Conservation (phyloP, 495 filamentous ascomycete genomes). For the Penicillium flavigenum region DNA sequence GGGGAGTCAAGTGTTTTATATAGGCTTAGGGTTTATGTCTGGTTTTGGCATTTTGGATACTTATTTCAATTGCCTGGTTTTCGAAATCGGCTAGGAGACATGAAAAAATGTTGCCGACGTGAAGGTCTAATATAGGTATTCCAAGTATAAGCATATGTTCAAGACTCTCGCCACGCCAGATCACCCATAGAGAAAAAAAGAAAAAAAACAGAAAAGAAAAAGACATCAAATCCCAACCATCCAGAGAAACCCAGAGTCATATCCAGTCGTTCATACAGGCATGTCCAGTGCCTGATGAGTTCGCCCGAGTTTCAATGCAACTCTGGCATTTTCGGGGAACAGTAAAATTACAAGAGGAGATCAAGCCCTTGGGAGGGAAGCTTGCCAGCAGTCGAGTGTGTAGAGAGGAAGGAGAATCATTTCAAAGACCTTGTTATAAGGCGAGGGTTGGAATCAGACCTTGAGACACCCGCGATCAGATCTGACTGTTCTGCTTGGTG, state of each 20-base stretch:
- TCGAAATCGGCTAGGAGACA: too few species aligned
- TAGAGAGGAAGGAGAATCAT: constrained; percentile 18
- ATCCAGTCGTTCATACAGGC: constrained; percentile 42
- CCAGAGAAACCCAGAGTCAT: constrained; percentile 32
- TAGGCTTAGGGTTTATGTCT: too few species aligned
- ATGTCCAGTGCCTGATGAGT: constrained; percentile 36
- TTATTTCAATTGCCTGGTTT: too few species aligned
- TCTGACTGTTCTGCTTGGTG: constrained; percentile 44
- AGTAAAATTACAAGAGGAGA: constrained; percentile 39
- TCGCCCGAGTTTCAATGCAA: constrained; percentile 20
- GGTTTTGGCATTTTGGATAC: too few species aligned
- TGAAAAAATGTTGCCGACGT: too few species aligned
- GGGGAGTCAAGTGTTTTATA: too few species aligned
- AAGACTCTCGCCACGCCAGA: constrained; percentile 23
- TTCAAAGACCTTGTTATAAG: constrained; percentile 20
- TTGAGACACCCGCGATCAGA: constrained; percentile 20
- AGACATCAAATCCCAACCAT: constrained; percentile 27
- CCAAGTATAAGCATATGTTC: constrained; percentile 21
- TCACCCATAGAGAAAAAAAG: constrained; percentile 16
- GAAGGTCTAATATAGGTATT: too few species aligned
- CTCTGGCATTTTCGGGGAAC: constrained; percentile 33
- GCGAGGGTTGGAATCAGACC: constrained; percentile 3
- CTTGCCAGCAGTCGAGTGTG: constrained; percentile 1
- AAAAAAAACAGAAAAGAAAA: constrained; percentile 19
- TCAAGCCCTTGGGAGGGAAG: constrained; percentile 14